Conservation (phyloP, 371 early-diverging fungal species). For the Lichtheimia corymbifera region DNA sequence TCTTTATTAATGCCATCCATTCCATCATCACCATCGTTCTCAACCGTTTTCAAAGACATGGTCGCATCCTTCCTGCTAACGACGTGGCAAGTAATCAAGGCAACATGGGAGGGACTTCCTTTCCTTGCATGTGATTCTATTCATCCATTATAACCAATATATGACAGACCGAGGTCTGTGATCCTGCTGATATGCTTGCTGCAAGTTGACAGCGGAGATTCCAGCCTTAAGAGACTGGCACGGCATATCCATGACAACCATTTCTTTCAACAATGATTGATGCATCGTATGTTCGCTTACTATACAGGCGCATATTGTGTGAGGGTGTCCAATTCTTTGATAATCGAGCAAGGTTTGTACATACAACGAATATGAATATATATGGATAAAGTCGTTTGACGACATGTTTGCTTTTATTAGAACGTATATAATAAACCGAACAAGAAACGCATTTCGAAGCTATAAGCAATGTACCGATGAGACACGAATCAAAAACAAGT, state of each 20-base stretch:
- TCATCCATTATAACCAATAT: too few relatives aligned
- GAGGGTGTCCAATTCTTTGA: constrained; percentile 45
- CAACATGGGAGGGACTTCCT: too few relatives aligned
- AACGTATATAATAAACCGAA: constrained; percentile 31
- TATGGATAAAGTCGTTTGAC: neutral
- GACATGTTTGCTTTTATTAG: constrained; percentile 13
- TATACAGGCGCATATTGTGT: constrained; percentile 37
- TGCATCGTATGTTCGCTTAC: constrained; percentile 28
- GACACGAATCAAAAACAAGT: constrained; percentile 32
- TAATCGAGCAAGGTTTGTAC: constrained; percentile 41
- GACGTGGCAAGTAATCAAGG: too few relatives aligned
- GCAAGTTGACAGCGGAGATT: too few relatives aligned
- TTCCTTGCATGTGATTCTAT: too few relatives aligned
- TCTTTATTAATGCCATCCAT: too few relatives aligned
- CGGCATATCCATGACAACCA: neutral
- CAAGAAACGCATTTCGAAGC: constrained; percentile 26
- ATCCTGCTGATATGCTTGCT: too few relatives aligned
- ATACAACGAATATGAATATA: neutral
- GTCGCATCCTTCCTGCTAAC: too few relatives aligned
- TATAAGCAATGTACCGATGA: constrained; percentile 33
- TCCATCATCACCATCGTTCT: too few relatives aligned
- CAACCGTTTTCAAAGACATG: too few relatives aligned
- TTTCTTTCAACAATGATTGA: constrained; percentile 4
- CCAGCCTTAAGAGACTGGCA: too few relatives aligned
- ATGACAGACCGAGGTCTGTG: too few relatives aligned